These are phyloP conservation scores for Thelonectria discophora DNA, from an alignment of 2,329 filamentous ascomycete species.

Conservation along the genomic window DNA sequence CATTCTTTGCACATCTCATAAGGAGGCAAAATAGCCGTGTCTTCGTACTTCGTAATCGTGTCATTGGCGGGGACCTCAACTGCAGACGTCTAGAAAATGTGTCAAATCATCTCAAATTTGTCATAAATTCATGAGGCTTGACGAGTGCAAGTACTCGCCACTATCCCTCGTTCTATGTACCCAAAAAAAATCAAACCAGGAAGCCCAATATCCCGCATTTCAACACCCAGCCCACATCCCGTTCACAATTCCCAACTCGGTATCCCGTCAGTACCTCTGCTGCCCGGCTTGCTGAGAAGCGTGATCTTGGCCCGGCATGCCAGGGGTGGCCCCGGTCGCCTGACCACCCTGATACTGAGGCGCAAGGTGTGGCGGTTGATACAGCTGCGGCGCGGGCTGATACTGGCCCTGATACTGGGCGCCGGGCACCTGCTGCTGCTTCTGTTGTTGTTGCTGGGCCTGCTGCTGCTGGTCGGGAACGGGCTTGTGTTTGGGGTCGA, in stretches of 20 bases:
- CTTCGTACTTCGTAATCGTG: too few relatives aligned
- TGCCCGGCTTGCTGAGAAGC: neutral
- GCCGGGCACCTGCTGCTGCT: slow-evolving; percentile 25
- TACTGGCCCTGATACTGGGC: slow-evolving; percentile 18
- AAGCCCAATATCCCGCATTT: neutral
- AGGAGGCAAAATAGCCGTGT: too few relatives aligned
- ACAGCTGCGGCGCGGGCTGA: slow-evolving; percentile 17
- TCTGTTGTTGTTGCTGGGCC: slow-evolving; percentile 10
- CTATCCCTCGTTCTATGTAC: neutral
- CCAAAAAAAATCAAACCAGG: neutral
- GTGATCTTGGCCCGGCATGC: slow-evolving; percentile 22
- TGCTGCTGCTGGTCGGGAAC: slow-evolving; percentile 5
- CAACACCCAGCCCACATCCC: neutral
- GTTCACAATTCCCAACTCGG: neutral
- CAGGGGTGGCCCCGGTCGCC: slow-evolving; percentile 20
- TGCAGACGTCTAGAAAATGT: neutral
- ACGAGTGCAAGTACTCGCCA: neutral
- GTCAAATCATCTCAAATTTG: neutral
- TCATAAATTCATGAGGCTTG: neutral
- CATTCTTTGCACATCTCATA: too few relatives aligned
- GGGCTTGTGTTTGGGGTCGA: slow-evolving; percentile 24
- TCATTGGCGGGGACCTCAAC: neutral
- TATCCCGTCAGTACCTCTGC: slow-evolving; percentile 4
- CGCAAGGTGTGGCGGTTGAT: slow-evolving; percentile 35
- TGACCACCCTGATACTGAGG: slow-evolving; percentile 34